A percentile compares a stretch with the other conserved stretches of the same genome.
Evolutionary conservation across 257 asterid species (phyloP).

Genomic region (Solanum medicagineum): DNA sequence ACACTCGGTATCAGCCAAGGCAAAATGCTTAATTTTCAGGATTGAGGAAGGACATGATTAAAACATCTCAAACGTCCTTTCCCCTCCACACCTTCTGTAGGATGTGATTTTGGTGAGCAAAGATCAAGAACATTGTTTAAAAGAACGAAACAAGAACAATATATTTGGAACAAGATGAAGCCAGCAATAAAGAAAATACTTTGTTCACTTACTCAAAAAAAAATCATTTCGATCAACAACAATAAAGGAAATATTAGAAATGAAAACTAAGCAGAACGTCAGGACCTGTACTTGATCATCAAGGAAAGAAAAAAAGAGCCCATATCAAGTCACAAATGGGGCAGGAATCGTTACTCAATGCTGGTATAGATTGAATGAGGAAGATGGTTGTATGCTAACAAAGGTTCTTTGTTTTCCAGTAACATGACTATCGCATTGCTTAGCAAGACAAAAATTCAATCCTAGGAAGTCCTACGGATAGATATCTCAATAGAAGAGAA

Average conservation of each 20-base stretch:
- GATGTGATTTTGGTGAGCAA: background rate
- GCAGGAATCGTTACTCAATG: background rate
- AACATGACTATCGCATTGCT: background rate
- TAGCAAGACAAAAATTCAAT: background rate
- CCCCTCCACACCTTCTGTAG: background rate
- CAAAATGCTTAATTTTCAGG: background rate
- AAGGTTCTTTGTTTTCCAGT: background rate
- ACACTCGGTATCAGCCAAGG: background rate
- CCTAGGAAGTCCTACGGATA: background rate
- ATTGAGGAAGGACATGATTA: background rate
- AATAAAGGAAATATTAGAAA: background rate
- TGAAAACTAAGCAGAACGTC: background rate
- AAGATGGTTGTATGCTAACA: background rate
- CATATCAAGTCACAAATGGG: background rate
- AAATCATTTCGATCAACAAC: background rate
- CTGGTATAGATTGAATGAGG: background rate
- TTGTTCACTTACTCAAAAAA: background rate
- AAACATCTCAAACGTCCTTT: background rate
- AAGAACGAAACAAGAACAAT: background rate
- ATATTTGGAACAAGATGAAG: background rate
- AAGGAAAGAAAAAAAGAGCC: background rate
- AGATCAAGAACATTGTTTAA: background rate
- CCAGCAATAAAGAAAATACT: background rate
- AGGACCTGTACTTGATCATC: background rate
- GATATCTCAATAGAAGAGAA: background rate